These are phyloP conservation scores for Kandelia obovata DNA, from an alignment of 345 rosid species.

Conservation along the genomic window DNA sequence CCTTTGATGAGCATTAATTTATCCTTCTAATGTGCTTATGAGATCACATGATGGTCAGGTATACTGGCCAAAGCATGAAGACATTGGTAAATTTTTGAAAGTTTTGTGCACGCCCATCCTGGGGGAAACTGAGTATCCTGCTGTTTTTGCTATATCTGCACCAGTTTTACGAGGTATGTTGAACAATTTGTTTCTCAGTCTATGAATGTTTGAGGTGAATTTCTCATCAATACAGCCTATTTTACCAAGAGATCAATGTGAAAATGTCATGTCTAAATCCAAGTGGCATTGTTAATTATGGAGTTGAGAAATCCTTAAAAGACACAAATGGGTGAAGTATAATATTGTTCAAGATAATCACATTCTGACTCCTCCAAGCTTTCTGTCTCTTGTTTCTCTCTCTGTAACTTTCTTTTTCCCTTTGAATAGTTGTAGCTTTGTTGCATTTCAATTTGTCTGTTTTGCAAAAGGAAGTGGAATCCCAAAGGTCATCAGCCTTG, in stretches of 20 bases:
- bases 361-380: too few relatives aligned
- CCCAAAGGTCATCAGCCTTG: constrained; percentile 88
- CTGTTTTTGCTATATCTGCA: constrained; percentile 76
- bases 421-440: too few relatives aligned
- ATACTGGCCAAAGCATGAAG: constrained; percentile 88
- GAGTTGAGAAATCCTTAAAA: not conserved
- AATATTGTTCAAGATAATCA: too few relatives aligned
- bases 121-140: constrained; percentile 67
- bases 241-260: too few relatives aligned
- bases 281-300: not conserved
- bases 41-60: constrained; percentile 43
- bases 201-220: constrained; percentile 2
- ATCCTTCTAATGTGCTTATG: constrained; percentile 3
- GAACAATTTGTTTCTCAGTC: constrained; percentile 7
- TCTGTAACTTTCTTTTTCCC: too few relatives aligned
- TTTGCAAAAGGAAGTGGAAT: constrained; percentile 67
- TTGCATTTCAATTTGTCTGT: too few relatives aligned
- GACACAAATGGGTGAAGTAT: not conserved
- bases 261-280: not conserved
- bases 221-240: not conserved
- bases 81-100: constrained; percentile 70
- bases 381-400: too few relatives aligned
- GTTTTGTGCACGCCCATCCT: constrained; percentile 68
- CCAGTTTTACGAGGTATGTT: constrained; percentile 71
- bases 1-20: not conserved